Evolutionary conservation across 148 eudicot genomes (phyloP).

Genomic region (Cornus kousa): DNA sequence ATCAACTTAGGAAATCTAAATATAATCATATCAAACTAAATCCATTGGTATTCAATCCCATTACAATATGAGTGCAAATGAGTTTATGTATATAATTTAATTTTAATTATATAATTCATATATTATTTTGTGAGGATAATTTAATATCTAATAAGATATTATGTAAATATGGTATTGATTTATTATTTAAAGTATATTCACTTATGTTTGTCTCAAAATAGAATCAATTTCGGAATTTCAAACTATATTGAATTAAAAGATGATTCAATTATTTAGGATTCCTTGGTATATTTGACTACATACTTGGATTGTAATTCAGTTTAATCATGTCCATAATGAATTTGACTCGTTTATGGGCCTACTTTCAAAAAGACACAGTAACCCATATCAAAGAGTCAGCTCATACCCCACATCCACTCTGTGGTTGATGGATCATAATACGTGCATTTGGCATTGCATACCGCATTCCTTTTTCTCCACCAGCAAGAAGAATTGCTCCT

Average conservation of each 20-base stretch:
- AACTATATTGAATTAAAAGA: too few relatives aligned
- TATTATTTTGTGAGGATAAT: too few relatives aligned
- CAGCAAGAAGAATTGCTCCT: conserved; percentile 91
- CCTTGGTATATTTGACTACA: background rate
- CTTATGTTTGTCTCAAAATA: background rate
- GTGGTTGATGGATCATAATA: conserved; percentile 91
- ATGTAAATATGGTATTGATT: background rate
- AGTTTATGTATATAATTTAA: too few relatives aligned
- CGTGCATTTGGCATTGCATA: conserved; percentile 96
- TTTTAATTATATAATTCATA: background rate
- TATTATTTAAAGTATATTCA: too few relatives aligned
- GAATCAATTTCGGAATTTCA: background rate
- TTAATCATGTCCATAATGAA: background rate
- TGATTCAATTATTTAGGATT: background rate
- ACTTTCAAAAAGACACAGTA: background rate
- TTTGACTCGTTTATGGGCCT: background rate
- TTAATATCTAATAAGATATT: too few relatives aligned
- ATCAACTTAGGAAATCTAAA: too few relatives aligned
- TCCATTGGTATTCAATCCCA: background rate
- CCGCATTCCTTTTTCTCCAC: conserved; percentile 98
- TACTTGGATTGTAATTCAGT: background rate
- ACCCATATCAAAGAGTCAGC: conserved; percentile 1
- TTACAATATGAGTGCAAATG: background rate
- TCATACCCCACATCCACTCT: conserved; percentile 78
- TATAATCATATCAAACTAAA: too few relatives aligned